phyloP scores from a whole-genome alignment of 2,329 filamentous ascomycete genomes.

The Colletotrichum lupini region DNA sequence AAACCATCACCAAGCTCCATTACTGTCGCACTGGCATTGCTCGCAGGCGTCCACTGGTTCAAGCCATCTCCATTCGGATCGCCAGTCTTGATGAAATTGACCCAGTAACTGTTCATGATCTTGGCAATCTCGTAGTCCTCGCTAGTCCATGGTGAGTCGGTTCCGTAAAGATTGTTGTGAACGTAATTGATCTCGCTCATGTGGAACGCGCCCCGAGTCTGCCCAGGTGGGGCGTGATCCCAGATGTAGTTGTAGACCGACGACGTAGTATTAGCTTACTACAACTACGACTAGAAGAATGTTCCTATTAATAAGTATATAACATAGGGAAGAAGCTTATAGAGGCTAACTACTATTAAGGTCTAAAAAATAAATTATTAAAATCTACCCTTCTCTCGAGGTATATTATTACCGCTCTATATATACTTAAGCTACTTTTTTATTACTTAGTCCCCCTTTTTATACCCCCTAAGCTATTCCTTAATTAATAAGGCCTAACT shows the following conservation, averaged over 20 bases:
- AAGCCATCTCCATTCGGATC: neutral
- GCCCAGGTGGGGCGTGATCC: constrained; percentile 33
- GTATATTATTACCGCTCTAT: too few species aligned
- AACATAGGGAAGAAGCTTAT: too few species aligned
- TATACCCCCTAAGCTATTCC: too few species aligned
- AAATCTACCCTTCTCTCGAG: too few species aligned
- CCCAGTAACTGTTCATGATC: neutral
- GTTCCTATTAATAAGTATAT: too few species aligned
- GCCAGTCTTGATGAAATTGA: neutral
- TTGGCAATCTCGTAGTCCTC: neutral
- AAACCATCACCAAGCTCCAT: neutral
- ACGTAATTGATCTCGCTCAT: constrained; percentile 51
- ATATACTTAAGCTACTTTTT: too few species aligned
- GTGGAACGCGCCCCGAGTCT: constrained; percentile 48
- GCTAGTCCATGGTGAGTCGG: neutral
- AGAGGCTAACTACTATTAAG: too few species aligned
- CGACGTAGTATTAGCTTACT: neutral
- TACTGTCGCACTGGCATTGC: neutral
- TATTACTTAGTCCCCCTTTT: too few species aligned
- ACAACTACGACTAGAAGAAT: constrained; percentile 14
- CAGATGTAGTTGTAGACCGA: neutral
- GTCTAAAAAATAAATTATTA: too few species aligned
- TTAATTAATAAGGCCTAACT: too few species aligned
- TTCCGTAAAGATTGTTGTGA: constrained; percentile 47
- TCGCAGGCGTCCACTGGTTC: neutral